Conservation (phyloP, 2,329 filamentous ascomycete genomes). For the Xylariaceae sp. region DNA sequence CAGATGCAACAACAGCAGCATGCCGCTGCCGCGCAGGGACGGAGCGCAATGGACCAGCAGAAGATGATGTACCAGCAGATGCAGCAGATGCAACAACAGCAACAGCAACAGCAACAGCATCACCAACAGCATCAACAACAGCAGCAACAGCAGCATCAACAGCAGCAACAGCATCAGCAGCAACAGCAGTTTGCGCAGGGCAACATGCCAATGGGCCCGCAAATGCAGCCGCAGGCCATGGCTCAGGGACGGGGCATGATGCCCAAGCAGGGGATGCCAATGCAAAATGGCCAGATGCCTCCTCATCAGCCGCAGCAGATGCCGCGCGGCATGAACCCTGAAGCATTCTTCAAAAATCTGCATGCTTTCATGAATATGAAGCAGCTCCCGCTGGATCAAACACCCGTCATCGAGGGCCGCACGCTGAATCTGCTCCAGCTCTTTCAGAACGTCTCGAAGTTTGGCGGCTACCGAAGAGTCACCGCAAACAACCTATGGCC, state of each 20-base stretch:
- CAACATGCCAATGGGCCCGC: constrained; percentile 40
- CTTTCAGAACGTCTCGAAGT: constrained; percentile 69
- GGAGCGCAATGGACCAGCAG: constrained; percentile 60
- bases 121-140: neutral
- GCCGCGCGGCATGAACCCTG: constrained; percentile 42
- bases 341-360: constrained; percentile 70
- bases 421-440: constrained; percentile 68
- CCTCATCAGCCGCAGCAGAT: constrained; percentile 37
- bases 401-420: constrained; percentile 66
- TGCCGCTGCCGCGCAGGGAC: constrained; percentile 34
- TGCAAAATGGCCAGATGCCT: constrained; percentile 51
- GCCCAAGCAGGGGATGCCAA: constrained; percentile 42
- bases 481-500: constrained; percentile 66
- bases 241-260: constrained; percentile 41
- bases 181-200: constrained; percentile 66
- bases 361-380: constrained; percentile 69
- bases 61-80: constrained; percentile 75
- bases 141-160: neutral
- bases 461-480: constrained; percentile 69
- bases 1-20: constrained; percentile 80
- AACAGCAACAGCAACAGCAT: constrained; percentile 54
- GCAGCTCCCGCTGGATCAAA: constrained; percentile 64
- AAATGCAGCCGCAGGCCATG: constrained; percentile 41
- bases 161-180: neutral
- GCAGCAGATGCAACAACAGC: constrained; percentile 72